A percentile compares a stretch with the other conserved stretches of the same genome.
phyloP scores from a whole-genome alignment of 2,329 filamentous ascomycete genomes.

The Anisogramma anomala region DNA sequence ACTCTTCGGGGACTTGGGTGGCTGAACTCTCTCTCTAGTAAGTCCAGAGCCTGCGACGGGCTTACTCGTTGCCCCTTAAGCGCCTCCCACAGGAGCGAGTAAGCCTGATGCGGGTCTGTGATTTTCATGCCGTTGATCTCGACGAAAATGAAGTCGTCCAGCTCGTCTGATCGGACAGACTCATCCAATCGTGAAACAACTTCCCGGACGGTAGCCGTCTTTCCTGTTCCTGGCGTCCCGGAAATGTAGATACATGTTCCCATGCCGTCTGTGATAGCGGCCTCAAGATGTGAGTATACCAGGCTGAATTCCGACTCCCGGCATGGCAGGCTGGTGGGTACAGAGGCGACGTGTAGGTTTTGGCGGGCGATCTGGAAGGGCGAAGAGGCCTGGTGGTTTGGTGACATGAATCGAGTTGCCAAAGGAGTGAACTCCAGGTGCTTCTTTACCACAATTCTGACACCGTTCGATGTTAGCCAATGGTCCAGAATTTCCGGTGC shows the following conservation, averaged over 20 bases:
- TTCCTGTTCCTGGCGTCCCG: conserved; percentile 93
- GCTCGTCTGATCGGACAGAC: conserved; percentile 77
- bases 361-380: conserved; percentile 87
- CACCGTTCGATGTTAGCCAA: conserved; percentile 13
- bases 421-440: conserved; percentile 90
- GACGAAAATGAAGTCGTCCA: conserved; percentile 97
- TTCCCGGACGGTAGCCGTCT: conserved; percentile 93
- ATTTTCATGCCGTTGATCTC: conserved; percentile 99
- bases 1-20: conserved; percentile 82
- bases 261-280: conserved; percentile 83
- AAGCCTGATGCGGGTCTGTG: conserved; percentile 93
- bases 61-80: conserved; percentile 87
- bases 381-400: conserved; percentile 62
- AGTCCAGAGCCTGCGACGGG: conserved; percentile 78
- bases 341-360: conserved; percentile 83
- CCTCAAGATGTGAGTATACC: conserved; percentile 87
- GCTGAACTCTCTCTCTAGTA: conserved; percentile 85
- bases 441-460: conserved; percentile 63
- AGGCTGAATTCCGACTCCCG: conserved; percentile 83
- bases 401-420: conserved; percentile 75
- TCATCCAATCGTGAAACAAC: conserved; percentile 81
- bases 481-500: conserved; percentile 30
- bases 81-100: conserved; percentile 90
- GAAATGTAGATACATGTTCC: conserved; percentile 98
- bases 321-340: conserved; percentile 80